Evolutionary conservation across 306 rosid species (phyloP).

Genomic region (Purshia tridentata): DNA sequence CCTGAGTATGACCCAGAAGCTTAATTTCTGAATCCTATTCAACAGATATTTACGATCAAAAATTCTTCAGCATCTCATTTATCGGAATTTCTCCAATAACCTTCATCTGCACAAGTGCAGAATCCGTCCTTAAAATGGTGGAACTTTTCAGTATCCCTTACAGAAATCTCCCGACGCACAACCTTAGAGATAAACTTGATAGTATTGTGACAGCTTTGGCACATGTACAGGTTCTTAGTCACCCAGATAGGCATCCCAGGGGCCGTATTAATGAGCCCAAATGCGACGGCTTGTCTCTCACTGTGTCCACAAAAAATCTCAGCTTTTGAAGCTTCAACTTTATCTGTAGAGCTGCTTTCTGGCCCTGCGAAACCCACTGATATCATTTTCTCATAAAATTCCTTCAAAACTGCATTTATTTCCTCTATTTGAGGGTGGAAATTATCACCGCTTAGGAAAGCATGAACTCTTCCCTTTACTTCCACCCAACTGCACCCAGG

Average conservation of each 20-base stretch:
- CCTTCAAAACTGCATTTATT: slow-evolving; percentile 56
- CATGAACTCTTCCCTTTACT: slow-evolving; percentile 77
- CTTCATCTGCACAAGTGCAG: slow-evolving; percentile 84
- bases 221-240: slow-evolving; percentile 87
- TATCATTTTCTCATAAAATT: slow-evolving; percentile 73
- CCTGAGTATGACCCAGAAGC: slow-evolving; percentile 10
- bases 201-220: slow-evolving; percentile 67
- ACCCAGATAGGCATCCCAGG: slow-evolving; percentile 89
- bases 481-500: slow-evolving; percentile 98
- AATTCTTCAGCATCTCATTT: slow-evolving; percentile 24
- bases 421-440: slow-evolving; percentile 69
- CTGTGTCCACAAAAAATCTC: slow-evolving; percentile 95
- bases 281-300: slow-evolving; percentile 76
- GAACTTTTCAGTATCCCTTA: slow-evolving; percentile 72
- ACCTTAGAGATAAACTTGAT: slow-evolving; percentile 69
- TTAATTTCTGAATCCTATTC: slow-evolving; percentile 12
- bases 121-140: slow-evolving; percentile 90
- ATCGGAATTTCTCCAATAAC: slow-evolving; percentile 39
- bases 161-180: slow-evolving; percentile 80
- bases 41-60: slow-evolving; percentile 11
- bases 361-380: slow-evolving; percentile 37
- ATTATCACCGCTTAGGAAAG: slow-evolving; percentile 74
- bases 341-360: slow-evolving; percentile 36
- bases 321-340: slow-evolving; percentile 70
- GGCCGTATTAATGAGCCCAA: slow-evolving; percentile 68